Conservation (phyloP, 139 green algal genomes). For the Ostreobium quekettii region DNA sequence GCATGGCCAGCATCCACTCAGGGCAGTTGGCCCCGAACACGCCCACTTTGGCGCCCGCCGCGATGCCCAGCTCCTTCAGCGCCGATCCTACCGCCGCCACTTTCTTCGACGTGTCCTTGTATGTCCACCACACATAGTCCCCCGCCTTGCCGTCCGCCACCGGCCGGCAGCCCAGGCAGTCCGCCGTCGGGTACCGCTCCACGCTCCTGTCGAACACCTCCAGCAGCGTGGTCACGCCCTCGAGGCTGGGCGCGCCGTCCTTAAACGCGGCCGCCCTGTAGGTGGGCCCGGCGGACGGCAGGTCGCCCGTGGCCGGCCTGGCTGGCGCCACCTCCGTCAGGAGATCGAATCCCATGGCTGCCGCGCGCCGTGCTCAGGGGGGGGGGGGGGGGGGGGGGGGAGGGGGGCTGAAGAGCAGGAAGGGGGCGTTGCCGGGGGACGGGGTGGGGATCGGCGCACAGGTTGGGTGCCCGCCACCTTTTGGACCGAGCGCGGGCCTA, state of each 20-base stretch:
- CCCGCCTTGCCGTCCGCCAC: constrained; percentile 22
- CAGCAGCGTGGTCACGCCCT: constrained; percentile 56
- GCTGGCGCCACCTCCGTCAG: constrained; percentile 27
- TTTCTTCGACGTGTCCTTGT: constrained; percentile 29
- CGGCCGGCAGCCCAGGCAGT: constrained; percentile 39
- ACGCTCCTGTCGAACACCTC: constrained; percentile 62
- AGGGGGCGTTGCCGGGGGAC: too few species aligned
- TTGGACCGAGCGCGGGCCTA: too few species aligned
- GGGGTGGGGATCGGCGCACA: too few species aligned
- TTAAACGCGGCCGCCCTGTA: constrained; percentile 44
- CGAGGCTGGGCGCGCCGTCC: constrained; percentile 45
- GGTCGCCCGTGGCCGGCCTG: constrained; percentile 10
- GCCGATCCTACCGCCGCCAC: constrained; percentile 33
- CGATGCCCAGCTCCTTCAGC: constrained; percentile 24
- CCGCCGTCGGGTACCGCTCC: constrained; percentile 31
- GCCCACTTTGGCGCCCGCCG: constrained; percentile 23
- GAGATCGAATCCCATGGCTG: too few species aligned
- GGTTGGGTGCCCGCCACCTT: too few species aligned
- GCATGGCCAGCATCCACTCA: constrained; percentile 65
- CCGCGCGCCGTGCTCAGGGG: too few species aligned
- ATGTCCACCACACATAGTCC: constrained; percentile 33
- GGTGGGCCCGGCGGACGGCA: constrained; percentile 26
- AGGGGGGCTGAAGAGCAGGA: too few species aligned
- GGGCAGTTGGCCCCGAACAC: constrained; percentile 51
- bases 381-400: too few species aligned